Evolutionary conservation across 2,329 filamentous ascomycete species (phyloP).

Genomic region (Rhynchosporium agropyri): DNA sequence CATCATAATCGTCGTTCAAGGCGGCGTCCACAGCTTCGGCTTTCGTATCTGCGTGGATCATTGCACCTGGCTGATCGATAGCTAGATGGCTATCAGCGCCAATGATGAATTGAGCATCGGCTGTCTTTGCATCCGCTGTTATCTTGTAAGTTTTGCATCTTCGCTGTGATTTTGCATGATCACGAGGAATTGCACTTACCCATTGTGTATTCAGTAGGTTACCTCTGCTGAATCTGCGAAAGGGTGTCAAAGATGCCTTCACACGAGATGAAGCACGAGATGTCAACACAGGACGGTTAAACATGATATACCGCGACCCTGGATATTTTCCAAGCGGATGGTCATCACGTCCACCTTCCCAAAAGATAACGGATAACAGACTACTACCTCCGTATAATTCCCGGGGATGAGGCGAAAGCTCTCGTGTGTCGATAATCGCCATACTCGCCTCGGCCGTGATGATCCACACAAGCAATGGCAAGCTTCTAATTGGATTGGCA

Average conservation of each 20-base stretch:
- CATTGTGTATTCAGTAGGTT: conserved; percentile 7
- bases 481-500: conserved; percentile 5
- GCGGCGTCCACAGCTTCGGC: conserved; percentile 12
- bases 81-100: conserved; percentile 14
- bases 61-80: conserved; percentile 21
- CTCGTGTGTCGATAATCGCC: neutral
- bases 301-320: conserved; percentile 6
- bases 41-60: conserved; percentile 18
- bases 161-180: too few species aligned
- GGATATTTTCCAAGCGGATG: neutral
- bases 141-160: conserved; percentile 15
- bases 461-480: conserved; percentile 6
- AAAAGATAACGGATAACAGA: neutral
- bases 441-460: neutral
- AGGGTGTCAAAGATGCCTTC: conserved; percentile 1
- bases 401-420: neutral
- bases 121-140: conserved; percentile 26
- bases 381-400: neutral
- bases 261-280: neutral
- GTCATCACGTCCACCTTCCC: conserved; percentile 14
- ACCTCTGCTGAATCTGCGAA: conserved; percentile 3
- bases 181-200: neutral
- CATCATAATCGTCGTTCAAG: conserved; percentile 23
- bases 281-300: neutral
- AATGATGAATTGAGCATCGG: conserved; percentile 24